Conservation (phyloP, 2,329 filamentous ascomycete genomes). For the Talaromyces verruculosus region DNA sequence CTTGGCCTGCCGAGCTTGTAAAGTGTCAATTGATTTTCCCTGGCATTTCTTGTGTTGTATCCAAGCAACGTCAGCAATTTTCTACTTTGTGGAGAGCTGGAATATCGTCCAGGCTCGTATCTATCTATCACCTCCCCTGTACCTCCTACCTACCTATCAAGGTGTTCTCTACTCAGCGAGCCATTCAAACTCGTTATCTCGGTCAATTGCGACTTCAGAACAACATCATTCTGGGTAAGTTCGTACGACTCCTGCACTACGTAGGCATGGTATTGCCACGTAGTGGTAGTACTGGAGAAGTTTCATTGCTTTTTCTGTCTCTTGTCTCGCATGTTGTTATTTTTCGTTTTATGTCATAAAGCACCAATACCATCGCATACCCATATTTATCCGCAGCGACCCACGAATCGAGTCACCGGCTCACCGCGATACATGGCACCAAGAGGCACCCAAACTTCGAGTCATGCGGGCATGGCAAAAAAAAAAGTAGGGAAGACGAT, state of each 20-base stretch:
- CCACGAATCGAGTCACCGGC: constrained; percentile 20
- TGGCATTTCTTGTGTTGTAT: neutral
- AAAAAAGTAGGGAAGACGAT: neutral
- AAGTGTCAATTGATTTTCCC: neutral
- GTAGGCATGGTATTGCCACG: neutral
- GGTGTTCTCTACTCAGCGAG: neutral
- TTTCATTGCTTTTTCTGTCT: neutral
- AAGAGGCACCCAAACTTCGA: neutral
- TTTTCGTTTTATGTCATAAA: constrained; percentile 1
- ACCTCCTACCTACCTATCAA: neutral
- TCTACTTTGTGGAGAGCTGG: too few relatives aligned
- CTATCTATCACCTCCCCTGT: neutral
- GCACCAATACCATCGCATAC: neutral
- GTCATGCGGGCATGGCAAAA: constrained; percentile 6
- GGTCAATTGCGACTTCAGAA: neutral
- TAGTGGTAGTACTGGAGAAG: neutral
- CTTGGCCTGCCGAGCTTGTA: neutral
- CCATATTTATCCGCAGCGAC: constrained; percentile 11
- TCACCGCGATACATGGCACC: constrained; percentile 12
- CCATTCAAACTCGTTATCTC: neutral
- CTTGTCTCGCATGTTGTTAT: neutral
- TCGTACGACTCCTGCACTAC: neutral
- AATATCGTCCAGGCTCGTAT: neutral
- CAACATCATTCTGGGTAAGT: neutral
- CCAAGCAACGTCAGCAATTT: neutral